These are phyloP conservation scores for Anthracocystis panici-leucophaei DNA, from an alignment of 1,284 basidiomycete species.

Conservation along the genomic window DNA sequence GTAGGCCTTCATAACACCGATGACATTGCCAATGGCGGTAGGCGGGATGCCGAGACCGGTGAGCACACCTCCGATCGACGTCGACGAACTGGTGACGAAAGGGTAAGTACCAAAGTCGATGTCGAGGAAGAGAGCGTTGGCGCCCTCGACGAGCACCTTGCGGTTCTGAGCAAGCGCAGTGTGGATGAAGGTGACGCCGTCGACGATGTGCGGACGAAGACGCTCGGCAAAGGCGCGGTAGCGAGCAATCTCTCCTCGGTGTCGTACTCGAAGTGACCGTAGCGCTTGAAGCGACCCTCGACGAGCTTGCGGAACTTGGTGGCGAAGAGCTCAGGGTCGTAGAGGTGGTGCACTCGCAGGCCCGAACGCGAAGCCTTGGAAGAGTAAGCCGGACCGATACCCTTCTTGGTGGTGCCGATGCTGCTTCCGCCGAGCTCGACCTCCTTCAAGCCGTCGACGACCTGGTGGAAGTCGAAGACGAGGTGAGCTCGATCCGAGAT, in stretches of 20 bases:
- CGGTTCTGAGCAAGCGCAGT: constrained; percentile 79
- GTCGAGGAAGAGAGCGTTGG: constrained; percentile 98
- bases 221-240: constrained; percentile 90
- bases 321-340: constrained; percentile 87
- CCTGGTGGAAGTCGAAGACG: constrained; percentile 99
- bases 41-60: constrained; percentile 96
- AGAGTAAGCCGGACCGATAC: constrained; percentile 98
- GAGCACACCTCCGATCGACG: constrained; percentile 92
- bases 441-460: constrained; percentile 98
- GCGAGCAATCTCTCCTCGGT: constrained; percentile 94
- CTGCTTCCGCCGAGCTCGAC: constrained; percentile 90
- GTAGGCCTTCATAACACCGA: constrained; percentile 97
- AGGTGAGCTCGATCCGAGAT: constrained; percentile 96
- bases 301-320: constrained; percentile 94
- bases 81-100: constrained; percentile 93
- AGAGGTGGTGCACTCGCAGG: constrained; percentile 94
- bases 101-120: constrained; percentile 98
- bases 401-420: constrained; percentile 97
- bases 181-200: constrained; percentile 88
- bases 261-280: constrained; percentile 98
- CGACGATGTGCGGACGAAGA: constrained; percentile 87
- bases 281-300: constrained; percentile 96
- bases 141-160: constrained; percentile 91
- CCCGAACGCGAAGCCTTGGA: constrained; percentile 96
- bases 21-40: constrained; percentile 82